phyloP scores from a whole-genome alignment of 2,329 filamentous ascomycete species.

The Paecilomyces formosus region DNA sequence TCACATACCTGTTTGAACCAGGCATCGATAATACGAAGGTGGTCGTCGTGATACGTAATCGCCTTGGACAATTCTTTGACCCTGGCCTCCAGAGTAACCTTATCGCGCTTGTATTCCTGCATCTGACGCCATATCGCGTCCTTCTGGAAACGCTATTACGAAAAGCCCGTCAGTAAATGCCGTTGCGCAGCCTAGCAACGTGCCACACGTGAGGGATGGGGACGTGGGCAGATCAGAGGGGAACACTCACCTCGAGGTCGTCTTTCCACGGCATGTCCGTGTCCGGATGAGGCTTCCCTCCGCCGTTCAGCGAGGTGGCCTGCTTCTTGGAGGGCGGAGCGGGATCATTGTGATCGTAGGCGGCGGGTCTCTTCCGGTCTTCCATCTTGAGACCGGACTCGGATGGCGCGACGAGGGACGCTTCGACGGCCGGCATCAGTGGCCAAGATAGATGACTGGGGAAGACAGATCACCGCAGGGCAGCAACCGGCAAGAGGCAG shows the following conservation, averaged over 20 bases:
- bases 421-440: conserved; percentile 85
- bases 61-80: conserved; percentile 73
- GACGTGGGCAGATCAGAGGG: conserved; percentile 8
- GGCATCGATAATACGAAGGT: conserved; percentile 78
- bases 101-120: conserved; percentile 94
- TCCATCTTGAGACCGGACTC: conserved; percentile 91
- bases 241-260: conserved; percentile 63
- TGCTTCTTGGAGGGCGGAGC: conserved; percentile 89
- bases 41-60: conserved; percentile 80
- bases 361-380: conserved; percentile 94
- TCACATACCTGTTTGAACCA: conserved; percentile 85
- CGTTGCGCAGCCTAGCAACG: conserved; percentile 1
- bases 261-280: conserved; percentile 64
- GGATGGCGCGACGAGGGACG: conserved; percentile 65
- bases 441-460: conserved; percentile 40
- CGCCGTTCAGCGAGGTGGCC: conserved; percentile 68
- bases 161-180: conserved; percentile 23
- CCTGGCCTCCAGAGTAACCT: conserved; percentile 69
- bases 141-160: conserved; percentile 73
- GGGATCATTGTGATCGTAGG: conserved; percentile 70
- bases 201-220: neutral
- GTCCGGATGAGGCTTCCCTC: conserved; percentile 55
- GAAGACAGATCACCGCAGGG: conserved; percentile 22
- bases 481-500: conserved; percentile 18
- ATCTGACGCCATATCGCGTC: conserved; percentile 96